Percentiles rank a stretch among this genome's conserved stretches.
Conservation (phyloP, 164 flowering plant species). For the Chimonanthus praecox region DNA sequence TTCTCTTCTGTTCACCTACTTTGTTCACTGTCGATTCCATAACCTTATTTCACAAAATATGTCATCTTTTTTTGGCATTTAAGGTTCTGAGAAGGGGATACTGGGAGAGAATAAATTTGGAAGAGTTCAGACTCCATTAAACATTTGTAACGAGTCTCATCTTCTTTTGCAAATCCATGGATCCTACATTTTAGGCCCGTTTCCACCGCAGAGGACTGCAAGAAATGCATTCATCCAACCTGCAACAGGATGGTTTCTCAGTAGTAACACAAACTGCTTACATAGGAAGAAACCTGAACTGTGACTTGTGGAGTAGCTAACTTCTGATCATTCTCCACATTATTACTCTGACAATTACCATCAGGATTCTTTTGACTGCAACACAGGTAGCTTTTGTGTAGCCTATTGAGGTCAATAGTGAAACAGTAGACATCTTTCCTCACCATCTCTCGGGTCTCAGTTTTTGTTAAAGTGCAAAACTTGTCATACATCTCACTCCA, state of each 20-base stretch:
- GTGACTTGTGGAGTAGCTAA: slow-evolving; percentile 11
- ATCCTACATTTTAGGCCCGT: slow-evolving; percentile 36
- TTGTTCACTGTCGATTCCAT: neutral
- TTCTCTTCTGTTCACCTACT: neutral
- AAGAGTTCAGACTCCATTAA: slow-evolving; percentile 20
- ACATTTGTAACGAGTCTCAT: slow-evolving; percentile 14
- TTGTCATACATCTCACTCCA: neutral
- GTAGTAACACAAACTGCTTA: slow-evolving; percentile 4
- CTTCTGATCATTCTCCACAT: slow-evolving; percentile 15
- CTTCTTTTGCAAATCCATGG: slow-evolving; percentile 41
- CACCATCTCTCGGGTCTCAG: neutral
- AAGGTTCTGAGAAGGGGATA: slow-evolving; percentile 52
- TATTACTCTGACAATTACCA: slow-evolving; percentile 8
- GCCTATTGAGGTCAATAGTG: neutral
- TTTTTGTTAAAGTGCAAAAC: too few relatives aligned
- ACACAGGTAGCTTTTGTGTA: slow-evolving; percentile 29
- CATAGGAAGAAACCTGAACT: slow-evolving; percentile 11
- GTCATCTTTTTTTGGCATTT: slow-evolving; percentile 22
- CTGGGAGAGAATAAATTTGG: slow-evolving; percentile 48
- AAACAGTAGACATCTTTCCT: slow-evolving; percentile 6
- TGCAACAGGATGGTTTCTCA: slow-evolving; percentile 15
- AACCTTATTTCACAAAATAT: neutral
- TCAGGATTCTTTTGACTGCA: slow-evolving; percentile 22
- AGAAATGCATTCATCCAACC: slow-evolving; percentile 10
- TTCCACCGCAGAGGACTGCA: slow-evolving; percentile 12